phyloP scores from a whole-genome alignment of 1,284 basidiomycete genomes.

The Cystobasidium pallidum region DNA sequence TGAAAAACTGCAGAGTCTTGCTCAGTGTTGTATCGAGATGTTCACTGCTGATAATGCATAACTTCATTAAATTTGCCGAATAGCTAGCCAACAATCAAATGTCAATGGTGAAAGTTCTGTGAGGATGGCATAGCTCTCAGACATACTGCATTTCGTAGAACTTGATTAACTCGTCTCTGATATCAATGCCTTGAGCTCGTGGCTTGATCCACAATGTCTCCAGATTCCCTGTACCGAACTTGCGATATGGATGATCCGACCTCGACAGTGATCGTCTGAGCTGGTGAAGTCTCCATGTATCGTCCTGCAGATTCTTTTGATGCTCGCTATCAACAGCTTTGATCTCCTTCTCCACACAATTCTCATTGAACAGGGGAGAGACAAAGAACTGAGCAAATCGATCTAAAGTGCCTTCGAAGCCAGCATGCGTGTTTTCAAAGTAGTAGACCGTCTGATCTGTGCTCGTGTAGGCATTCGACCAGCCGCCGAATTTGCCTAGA shows the following conservation, averaged over 20 bases:
- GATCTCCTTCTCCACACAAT: constrained; percentile 90
- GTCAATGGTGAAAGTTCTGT: constrained; percentile 19
- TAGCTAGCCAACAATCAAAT: constrained; percentile 60
- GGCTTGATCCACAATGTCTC: constrained; percentile 75
- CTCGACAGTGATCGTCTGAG: constrained; percentile 85
- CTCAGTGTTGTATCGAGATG: constrained; percentile 73
- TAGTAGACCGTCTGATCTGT: constrained; percentile 91
- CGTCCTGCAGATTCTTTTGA: constrained; percentile 95
- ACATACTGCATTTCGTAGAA: constrained; percentile 96
- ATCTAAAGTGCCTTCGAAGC: constrained; percentile 78
- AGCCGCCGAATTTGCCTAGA: constrained; percentile 21
- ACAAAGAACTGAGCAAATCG: constrained; percentile 92
- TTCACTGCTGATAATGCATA: constrained; percentile 81
- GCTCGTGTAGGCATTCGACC: constrained; percentile 39
- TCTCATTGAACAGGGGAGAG: constrained; percentile 80
- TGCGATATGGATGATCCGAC: constrained; percentile 81
- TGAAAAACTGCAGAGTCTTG: constrained; percentile 73
- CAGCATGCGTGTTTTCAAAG: constrained; percentile 82
- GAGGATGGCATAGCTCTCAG: constrained; percentile 82
- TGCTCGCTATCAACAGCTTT: constrained; percentile 98
- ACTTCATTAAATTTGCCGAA: constrained; percentile 89
- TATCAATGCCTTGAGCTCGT: constrained; percentile 71
- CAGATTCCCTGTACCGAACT: constrained; percentile 89
- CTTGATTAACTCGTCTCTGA: constrained; percentile 84
- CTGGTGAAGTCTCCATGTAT: constrained; percentile 93